These are phyloP conservation scores for Erigeron canadensis DNA, from an alignment of 129 eudicot genomes.

Conservation along the genomic window DNA sequence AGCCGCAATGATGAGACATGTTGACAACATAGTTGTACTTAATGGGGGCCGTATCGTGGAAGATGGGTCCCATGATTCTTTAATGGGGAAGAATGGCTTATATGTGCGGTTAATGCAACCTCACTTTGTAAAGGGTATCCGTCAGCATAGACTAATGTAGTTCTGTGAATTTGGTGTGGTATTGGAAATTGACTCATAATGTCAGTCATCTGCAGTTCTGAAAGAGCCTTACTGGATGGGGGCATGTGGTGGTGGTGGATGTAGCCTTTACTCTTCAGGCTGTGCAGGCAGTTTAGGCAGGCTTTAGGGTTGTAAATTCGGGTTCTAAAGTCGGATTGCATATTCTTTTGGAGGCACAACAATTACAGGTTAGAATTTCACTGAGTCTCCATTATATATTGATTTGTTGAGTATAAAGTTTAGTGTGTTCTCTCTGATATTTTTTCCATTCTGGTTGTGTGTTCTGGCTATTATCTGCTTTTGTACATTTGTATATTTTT, in stretches of 20 bases:
- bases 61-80: conserved; percentile 78
- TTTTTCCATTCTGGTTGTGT: conserved; percentile 28
- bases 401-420: conserved; percentile 47
- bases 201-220: conserved; percentile 22
- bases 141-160: conserved; percentile 75
- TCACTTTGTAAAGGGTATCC: conserved; percentile 82
- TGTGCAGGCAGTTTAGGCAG: not conserved
- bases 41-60: conserved; percentile 94
- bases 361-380: conserved; percentile 30
- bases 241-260: conserved; percentile 37
- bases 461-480: conserved; percentile 25
- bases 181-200: conserved; percentile 5
- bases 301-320: conserved; percentile 31
- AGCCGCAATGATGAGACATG: conserved; percentile 98
- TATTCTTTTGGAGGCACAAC: conserved; percentile 67
- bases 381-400: conserved; percentile 46
- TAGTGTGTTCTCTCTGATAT: conserved; percentile 18
- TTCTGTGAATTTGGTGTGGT: conserved; percentile 17
- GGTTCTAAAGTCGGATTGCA: conserved; percentile 35
- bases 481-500: conserved; percentile 48
- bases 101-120: conserved; percentile 96
- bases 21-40: conserved; percentile 89
- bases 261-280: conserved; percentile 20
- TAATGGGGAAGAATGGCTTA: conserved; percentile 77
- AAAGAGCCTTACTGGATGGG: conserved; percentile 14